A percentile compares a stretch with the other conserved stretches of the same genome.
Evolutionary conservation across 192 early-diverging fungal genomes (phyloP).

Genomic region (Spinellus fusiger): DNA sequence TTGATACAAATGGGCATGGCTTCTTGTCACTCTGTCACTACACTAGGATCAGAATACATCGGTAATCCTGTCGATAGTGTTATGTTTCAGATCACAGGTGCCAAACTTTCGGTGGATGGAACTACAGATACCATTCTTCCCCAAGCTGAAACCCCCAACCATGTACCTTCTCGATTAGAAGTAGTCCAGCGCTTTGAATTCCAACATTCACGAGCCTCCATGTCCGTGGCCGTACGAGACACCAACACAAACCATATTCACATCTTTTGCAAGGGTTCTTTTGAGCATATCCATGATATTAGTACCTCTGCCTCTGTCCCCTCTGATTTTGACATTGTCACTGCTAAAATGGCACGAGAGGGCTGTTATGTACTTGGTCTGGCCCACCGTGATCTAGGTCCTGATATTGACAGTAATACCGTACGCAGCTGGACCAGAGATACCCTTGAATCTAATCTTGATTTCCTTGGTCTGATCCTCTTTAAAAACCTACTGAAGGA

Average conservation of each 20-base stretch:
- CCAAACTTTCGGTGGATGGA: conserved; percentile 7
- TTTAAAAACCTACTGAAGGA: conserved; percentile 57
- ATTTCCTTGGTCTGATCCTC: conserved; percentile 44
- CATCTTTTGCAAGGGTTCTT: conserved; percentile 63
- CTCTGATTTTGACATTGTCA: conserved; percentile 30
- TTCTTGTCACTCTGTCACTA: conserved; percentile 55
- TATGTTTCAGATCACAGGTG: conserved; percentile 52
- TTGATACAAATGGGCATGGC: conserved; percentile 19
- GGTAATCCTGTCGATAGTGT: conserved; percentile 67
- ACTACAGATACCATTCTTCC: conserved; percentile 15
- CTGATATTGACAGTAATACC: conserved; percentile 6
- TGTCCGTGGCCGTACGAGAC: conserved; percentile 53
- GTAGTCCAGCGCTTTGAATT: conserved; percentile 61
- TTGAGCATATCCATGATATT: conserved; percentile 47
- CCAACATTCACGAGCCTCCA: conserved; percentile 58
- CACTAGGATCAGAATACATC: conserved; percentile 42
- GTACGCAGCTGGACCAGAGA: conserved; percentile 31
- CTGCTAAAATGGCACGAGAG: conserved; percentile 36
- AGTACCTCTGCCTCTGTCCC: conserved; percentile 30
- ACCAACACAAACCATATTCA: conserved; percentile 33
- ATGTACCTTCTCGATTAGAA: conserved; percentile 5
- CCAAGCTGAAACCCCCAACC: background rate
- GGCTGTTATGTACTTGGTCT: conserved; percentile 59
- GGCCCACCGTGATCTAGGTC: conserved; percentile 30
- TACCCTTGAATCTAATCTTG: conserved; percentile 34